A percentile compares a stretch with the other conserved stretches of the same genome.
Conservation (phyloP, 2,329 filamentous ascomycete genomes). For the Monosporascus sp. region DNA sequence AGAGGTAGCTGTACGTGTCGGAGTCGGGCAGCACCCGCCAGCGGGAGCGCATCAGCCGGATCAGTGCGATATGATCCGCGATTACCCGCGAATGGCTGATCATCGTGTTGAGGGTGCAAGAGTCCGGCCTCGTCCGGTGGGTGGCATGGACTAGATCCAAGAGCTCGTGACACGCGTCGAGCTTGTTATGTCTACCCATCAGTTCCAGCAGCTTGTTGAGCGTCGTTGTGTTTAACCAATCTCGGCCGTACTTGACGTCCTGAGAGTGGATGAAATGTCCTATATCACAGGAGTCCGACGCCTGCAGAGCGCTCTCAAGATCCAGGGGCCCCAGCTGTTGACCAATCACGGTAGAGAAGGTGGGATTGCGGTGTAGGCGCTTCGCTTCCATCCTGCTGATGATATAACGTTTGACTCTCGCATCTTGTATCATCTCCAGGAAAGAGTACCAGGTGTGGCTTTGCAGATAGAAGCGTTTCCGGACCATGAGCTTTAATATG, state of each 20-base stretch:
- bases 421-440: conserved; percentile 35
- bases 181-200: conserved; percentile 13
- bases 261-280: conserved; percentile 13
- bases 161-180: conserved; percentile 15
- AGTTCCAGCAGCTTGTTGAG: conserved; percentile 25
- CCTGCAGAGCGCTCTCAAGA: conserved; percentile 11
- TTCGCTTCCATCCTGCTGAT: conserved; percentile 29
- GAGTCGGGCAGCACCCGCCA: conserved; percentile 14
- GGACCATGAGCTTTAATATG: conserved; percentile 21
- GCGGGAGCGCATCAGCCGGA: conserved; percentile 9
- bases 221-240: conserved; percentile 22
- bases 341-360: conserved; percentile 16
- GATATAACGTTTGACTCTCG: conserved; percentile 39
- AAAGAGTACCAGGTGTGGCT: conserved; percentile 22
- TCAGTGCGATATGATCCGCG: conserved; percentile 4
- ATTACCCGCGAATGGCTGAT: conserved; percentile 17
- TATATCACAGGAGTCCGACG: conserved; percentile 4
- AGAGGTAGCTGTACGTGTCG: conserved; percentile 22
- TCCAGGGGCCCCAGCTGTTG: conserved; percentile 16
- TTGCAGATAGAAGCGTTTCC: conserved; percentile 17
- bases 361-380: conserved; percentile 14
- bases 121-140: conserved; percentile 8
- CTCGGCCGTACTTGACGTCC: conserved; percentile 14
- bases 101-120: conserved; percentile 24
- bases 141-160: conserved; percentile 8